A percentile compares a stretch with the other conserved stretches of the same genome.
Evolutionary conservation across 2,329 filamentous ascomycete genomes (phyloP).

Genomic region (Fusarium continuum): DNA sequence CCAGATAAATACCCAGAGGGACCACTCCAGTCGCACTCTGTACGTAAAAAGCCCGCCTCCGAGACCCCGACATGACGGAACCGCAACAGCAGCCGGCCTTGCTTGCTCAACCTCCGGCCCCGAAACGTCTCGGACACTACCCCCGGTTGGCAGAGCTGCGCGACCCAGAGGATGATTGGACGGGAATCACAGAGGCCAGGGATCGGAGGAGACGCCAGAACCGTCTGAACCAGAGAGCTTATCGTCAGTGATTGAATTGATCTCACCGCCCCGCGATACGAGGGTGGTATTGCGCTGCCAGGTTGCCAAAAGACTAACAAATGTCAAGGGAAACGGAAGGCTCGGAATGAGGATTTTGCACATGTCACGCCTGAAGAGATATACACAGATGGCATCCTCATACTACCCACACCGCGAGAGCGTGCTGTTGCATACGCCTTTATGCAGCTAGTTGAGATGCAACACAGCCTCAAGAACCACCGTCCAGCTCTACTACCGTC

Average conservation of each 20-base stretch:
- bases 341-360: conserved; percentile 2
- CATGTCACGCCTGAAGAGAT: background rate
- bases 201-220: conserved; percentile 40
- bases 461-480: conserved; percentile 27
- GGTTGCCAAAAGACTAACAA: conserved; percentile 10
- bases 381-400: conserved; percentile 3
- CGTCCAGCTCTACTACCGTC: conserved; percentile 23
- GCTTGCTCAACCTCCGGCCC: conserved; percentile 2
- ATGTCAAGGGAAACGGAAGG: conserved; percentile 26
- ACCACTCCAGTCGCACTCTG: conserved; percentile 3
- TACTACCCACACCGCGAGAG: conserved; percentile 1
- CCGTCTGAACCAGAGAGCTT: conserved; percentile 39
- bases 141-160: conserved; percentile 27
- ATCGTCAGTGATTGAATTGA: conserved; percentile 24
- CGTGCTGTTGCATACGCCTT: conserved; percentile 32
- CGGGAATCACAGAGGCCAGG: conserved; percentile 32
- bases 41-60: conserved; percentile 18
- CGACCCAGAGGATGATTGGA: conserved; percentile 39
- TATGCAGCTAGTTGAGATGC: conserved; percentile 31
- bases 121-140: conserved; percentile 9
- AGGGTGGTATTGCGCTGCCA: background rate
- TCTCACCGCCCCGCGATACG: background rate
- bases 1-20: conserved; percentile 2
- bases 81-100: conserved; percentile 1
- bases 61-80: conserved; percentile 12